Evolutionary conservation across 1,139 yeast genomes (phyloP), one percentile per base, ranked within the genome.

Genomic region (Yueomyces sp.): DNA sequence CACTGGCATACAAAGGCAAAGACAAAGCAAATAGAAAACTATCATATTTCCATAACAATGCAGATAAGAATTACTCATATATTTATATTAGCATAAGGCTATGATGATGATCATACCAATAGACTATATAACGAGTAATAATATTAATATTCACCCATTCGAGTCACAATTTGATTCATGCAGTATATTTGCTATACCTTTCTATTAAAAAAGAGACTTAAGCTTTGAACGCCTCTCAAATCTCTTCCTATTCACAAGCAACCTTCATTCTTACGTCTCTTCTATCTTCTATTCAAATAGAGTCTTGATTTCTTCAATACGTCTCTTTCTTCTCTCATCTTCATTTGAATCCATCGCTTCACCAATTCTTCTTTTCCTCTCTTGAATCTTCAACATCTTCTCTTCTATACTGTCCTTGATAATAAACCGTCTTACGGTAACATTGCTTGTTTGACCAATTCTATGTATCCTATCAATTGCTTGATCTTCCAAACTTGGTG

Each of bases 401-500:
- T 81, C 93, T 59, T 91, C 98, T n/a, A 91, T 84, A 44, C 91
- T 77, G 43, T 80, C 78, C 51, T 80, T 80, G 63, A 87, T 78
- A 38, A 91, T 85, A 54, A 89, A 87, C 47, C 97, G 65, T 1
- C 76, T 68, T 19, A 91, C 91, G 48, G 75, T 76, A 26, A 91
- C 97, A 36, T 72, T 72, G 35, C 71, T 75, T 12, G 67, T 67
- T 59, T 91, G 97, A 0, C 97, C 97, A 60, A 91, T 83, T 50
- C 97, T 72, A 57, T 91, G 97, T 29, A 91, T 75, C 55, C 97
- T 74, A 62, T 91, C 97, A 50, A 91, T 86, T 0, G 97, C 97
- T 62, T 91, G 97, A 38, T 85, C 86, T 56, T 91, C 97, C 37
- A 85, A 78, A 44, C 95, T 86, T 38, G 86, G 95, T 28, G 93